Evolutionary conservation across 306 rosid genomes (phyloP).

Genomic region (Fagus sylvatica): DNA sequence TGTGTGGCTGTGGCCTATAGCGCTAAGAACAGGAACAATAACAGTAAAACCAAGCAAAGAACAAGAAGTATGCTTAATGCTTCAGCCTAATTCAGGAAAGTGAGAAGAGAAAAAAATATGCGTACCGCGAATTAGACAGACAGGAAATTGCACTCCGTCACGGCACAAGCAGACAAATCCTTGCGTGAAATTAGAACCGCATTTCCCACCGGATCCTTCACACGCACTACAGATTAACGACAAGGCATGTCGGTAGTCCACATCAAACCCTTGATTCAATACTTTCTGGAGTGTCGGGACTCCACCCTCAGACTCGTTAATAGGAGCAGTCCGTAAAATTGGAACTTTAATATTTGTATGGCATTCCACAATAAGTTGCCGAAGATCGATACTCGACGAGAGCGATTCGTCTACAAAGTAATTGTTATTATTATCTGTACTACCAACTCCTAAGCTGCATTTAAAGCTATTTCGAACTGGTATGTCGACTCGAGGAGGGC

Average conservation of each 20-base stretch:
- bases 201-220: background rate
- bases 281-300: background rate
- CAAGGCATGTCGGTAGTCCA: background rate
- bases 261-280: background rate
- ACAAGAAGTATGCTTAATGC: too few relatives aligned
- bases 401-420: background rate
- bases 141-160: background rate
- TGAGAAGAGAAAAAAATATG: background rate
- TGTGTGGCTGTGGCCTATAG: too few relatives aligned
- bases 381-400: too few relatives aligned
- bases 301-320: background rate
- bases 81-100: background rate
- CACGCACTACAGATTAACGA: background rate
- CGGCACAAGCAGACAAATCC: background rate
- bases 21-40: too few relatives aligned
- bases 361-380: background rate
- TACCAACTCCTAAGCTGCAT: background rate
- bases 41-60: too few relatives aligned
- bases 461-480: background rate
- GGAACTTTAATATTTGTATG: background rate
- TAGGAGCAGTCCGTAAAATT: background rate
- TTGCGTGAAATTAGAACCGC: background rate
- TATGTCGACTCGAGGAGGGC: fast-evolving
- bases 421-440: fast-evolving
- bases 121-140: background rate